Evolutionary conservation across 108 stramenopile genomes (phyloP).

Genomic region (Aurantiochytrium sp.): DNA sequence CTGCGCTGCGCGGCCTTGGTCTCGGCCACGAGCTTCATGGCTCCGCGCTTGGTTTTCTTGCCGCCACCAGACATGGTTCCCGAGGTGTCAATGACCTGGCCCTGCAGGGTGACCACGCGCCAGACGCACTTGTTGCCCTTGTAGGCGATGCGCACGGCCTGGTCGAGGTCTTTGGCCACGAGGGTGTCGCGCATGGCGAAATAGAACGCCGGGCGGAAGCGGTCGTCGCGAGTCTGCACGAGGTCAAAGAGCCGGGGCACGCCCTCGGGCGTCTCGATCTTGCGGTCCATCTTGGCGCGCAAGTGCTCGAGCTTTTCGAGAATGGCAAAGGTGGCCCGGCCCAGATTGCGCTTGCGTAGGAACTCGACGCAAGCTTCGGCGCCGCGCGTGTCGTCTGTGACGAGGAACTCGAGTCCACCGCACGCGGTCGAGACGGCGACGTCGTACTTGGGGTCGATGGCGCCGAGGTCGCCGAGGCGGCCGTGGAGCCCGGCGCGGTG

Average conservation of each 20-base stretch:
- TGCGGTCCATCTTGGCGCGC: constrained; percentile 72
- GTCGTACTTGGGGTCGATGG: constrained; percentile 82
- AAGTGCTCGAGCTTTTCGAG: constrained; percentile 72
- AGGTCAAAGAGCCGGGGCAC: constrained; percentile 88
- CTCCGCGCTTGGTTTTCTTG: constrained; percentile 67
- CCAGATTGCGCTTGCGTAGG: constrained; percentile 78
- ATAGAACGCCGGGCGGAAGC: constrained; percentile 82
- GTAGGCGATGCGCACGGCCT: constrained; percentile 85
- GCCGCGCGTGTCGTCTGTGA: constrained; percentile 91
- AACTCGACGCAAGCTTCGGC: constrained; percentile 83
- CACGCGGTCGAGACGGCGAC: constrained; percentile 94
- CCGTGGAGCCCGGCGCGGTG: constrained; percentile 67
- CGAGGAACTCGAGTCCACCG: constrained; percentile 83
- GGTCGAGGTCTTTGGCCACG: constrained; percentile 87
- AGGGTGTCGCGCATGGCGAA: constrained; percentile 89
- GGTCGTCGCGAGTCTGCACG: constrained; percentile 62
- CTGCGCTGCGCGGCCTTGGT: constrained; percentile 46
- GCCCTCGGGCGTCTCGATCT: constrained; percentile 71
- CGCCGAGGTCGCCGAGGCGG: constrained; percentile 90
- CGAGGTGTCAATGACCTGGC: constrained; percentile 90
- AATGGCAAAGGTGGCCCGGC: constrained; percentile 90
- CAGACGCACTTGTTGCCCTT: constrained; percentile 72
- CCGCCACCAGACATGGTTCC: constrained; percentile 99
- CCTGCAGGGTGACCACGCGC: constrained; percentile 88
- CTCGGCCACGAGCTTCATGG: constrained; percentile 58